Percentiles rank a stretch among this genome's conserved stretches.
Evolutionary conservation across 23 red algal species (phyloP).

Genomic region (Cyanidioschyzon merolae): DNA sequence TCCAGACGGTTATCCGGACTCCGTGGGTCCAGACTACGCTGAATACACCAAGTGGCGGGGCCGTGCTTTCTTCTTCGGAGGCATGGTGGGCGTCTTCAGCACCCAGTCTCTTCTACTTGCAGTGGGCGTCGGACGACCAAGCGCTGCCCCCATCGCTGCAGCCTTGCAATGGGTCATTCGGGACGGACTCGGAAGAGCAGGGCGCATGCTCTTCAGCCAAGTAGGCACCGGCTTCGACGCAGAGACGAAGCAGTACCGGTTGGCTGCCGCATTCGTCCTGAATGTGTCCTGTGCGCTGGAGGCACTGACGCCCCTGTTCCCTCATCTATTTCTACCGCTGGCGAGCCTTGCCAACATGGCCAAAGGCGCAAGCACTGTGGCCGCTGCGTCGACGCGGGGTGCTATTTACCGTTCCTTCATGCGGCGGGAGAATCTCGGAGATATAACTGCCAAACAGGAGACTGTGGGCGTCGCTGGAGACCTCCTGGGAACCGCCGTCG

Average conservation of each 20-base stretch:
- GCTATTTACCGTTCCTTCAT: constrained; percentile 85
- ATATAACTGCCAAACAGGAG: constrained; percentile 82
- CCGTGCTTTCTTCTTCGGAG: constrained; percentile 67
- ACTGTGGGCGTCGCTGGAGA: constrained; percentile 68
- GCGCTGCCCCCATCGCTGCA: constrained; percentile 57
- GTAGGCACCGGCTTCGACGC: constrained; percentile 86
- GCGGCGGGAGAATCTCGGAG: constrained; percentile 79
- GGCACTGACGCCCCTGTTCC: constrained; percentile 46
- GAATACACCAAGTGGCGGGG: constrained; percentile 73
- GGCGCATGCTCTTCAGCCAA: constrained; percentile 72
- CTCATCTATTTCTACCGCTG: constrained; percentile 63
- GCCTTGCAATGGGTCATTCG: constrained; percentile 90
- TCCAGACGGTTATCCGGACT: constrained; percentile 73
- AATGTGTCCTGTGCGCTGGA: constrained; percentile 68
- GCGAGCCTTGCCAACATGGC: constrained; percentile 93
- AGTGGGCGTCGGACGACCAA: constrained; percentile 66
- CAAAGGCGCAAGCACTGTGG: constrained; percentile 71
- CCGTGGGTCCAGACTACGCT: constrained; percentile 60
- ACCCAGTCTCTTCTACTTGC: constrained; percentile 76
- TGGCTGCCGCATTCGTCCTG: constrained; percentile 70
- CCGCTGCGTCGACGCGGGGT: constrained; percentile 60
- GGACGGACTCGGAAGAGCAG: constrained; percentile 69
- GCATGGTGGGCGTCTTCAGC: constrained; percentile 67
- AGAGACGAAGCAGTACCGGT: constrained; percentile 80
- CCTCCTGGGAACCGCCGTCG: constrained; percentile 74